These are phyloP conservation scores for Gastrolobium villosum DNA, from an alignment of 306 rosid genomes.

Conservation along the genomic window DNA sequence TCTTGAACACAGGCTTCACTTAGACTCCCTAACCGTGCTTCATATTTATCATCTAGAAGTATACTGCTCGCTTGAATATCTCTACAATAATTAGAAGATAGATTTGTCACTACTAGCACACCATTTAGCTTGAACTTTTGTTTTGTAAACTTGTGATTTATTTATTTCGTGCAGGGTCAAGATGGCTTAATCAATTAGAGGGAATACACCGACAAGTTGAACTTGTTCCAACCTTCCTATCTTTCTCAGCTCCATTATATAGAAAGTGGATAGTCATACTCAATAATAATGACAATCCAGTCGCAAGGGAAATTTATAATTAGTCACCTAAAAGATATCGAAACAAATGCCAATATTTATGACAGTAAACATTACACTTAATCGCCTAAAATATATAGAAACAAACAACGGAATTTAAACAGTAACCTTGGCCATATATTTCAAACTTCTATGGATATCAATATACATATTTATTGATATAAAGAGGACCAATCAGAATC, in stretches of 20 bases:
- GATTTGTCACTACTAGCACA: constrained; percentile 44
- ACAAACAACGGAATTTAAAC: not conserved
- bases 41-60: constrained; percentile 95
- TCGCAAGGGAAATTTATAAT: not conserved
- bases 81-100: constrained; percentile 62
- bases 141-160: not conserved
- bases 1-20: constrained; percentile 80
- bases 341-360: constrained; percentile 28
- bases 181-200: constrained; percentile 23
- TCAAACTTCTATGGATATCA: not conserved
- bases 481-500: constrained; percentile 9
- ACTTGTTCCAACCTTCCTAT: constrained; percentile 24
- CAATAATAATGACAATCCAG: constrained; percentile 34
- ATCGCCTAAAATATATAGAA: not conserved
- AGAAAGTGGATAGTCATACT: not conserved
- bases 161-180: constrained; percentile 25
- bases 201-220: constrained; percentile 12
- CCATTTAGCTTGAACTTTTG: constrained; percentile 16
- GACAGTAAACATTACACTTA: constrained; percentile 15
- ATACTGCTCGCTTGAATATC: constrained; percentile 97
- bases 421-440: constrained; percentile 5
- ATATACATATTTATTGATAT: not conserved
- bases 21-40: constrained; percentile 94
- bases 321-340: constrained; percentile 13
- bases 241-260: constrained; percentile 21